These are phyloP conservation scores for Lantana camara DNA, from an alignment of 257 asterid species.

Conservation along the genomic window DNA sequence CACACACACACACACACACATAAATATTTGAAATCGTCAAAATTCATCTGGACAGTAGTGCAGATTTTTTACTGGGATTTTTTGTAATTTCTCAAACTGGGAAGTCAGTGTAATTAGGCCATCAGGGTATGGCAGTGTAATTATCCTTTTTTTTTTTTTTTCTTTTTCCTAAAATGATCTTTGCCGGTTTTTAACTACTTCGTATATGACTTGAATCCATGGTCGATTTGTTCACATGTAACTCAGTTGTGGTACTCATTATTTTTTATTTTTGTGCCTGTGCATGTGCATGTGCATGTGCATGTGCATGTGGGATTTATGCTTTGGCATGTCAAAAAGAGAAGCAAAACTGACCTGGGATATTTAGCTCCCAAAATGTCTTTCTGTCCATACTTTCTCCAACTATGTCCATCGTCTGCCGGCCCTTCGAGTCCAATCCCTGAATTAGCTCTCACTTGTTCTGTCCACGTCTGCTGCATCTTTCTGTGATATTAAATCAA, in stretches of 20 bases:
- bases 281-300: not conserved
- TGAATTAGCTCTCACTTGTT: slow-evolving; percentile 57
- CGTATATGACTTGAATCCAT: too few relatives aligned
- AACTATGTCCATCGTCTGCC: slow-evolving; percentile 71
- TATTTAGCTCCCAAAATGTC: slow-evolving; percentile 56
- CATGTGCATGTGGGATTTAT: slow-evolving; percentile 8
- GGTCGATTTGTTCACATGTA: too few relatives aligned
- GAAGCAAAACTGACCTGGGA: slow-evolving; percentile 41
- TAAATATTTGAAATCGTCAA: too few relatives aligned
- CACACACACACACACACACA: too few relatives aligned
- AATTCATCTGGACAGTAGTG: too few relatives aligned
- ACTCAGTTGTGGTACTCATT: too few relatives aligned
- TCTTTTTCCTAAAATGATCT: not conserved
- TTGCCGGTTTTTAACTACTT: too few relatives aligned
- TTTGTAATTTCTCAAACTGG: too few relatives aligned
- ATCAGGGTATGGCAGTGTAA: too few relatives aligned
- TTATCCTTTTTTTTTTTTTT: slow-evolving; percentile 40
- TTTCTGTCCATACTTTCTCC: slow-evolving; percentile 87
- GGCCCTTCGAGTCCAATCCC: slow-evolving; percentile 81
- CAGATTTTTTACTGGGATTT: too few relatives aligned
- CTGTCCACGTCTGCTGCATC: slow-evolving; percentile 73
- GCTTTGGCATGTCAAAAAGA: slow-evolving; percentile 13
- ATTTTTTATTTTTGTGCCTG: not conserved
- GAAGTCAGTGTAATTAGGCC: too few relatives aligned
- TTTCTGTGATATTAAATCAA: slow-evolving; percentile 54